Evolutionary conservation across 768 basidiomycete species (phyloP).

Genomic region (Russula virescens): DNA sequence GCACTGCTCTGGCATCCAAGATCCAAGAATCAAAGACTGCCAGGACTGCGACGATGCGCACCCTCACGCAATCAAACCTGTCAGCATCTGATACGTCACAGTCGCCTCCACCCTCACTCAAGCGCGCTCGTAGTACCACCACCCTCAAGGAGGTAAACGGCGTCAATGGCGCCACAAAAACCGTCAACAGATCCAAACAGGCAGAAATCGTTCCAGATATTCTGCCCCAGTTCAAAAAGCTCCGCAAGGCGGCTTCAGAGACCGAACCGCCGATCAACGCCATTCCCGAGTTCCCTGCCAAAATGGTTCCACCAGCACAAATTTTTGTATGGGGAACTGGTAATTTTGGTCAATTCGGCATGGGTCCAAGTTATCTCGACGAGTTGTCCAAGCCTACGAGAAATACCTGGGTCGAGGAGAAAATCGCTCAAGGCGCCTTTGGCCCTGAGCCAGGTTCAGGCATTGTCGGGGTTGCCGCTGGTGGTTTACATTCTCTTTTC

Average conservation of each 20-base stretch:
- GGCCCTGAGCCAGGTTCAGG: conserved; percentile 64
- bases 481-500: conserved; percentile 86
- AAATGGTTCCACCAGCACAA: conserved; percentile 57
- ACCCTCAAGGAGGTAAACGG: conserved; percentile 19
- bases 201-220: not conserved
- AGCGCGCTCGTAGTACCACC: conserved; percentile 15
- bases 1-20: conserved; percentile 5
- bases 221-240: not conserved
- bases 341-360: conserved; percentile 93
- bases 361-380: conserved; percentile 67
- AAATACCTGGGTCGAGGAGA: conserved; percentile 70
- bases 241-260: conserved; percentile 11
- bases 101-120: conserved; percentile 19
- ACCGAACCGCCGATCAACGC: conserved; percentile 40
- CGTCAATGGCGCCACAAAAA: conserved; percentile 6
- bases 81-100: conserved; percentile 19
- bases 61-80: conserved; percentile 1
- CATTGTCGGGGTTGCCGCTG: conserved; percentile 74
- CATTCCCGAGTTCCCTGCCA: conserved; percentile 52
- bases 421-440: conserved; percentile 65
- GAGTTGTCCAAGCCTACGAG: conserved; percentile 74
- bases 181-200: conserved; percentile 8
- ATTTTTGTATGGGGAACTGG: conserved; percentile 89
- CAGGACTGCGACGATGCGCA: conserved; percentile 5
- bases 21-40: not conserved